phyloP scores from a whole-genome alignment of 177 flowering plant genomes.

The Telopea speciosissima region DNA sequence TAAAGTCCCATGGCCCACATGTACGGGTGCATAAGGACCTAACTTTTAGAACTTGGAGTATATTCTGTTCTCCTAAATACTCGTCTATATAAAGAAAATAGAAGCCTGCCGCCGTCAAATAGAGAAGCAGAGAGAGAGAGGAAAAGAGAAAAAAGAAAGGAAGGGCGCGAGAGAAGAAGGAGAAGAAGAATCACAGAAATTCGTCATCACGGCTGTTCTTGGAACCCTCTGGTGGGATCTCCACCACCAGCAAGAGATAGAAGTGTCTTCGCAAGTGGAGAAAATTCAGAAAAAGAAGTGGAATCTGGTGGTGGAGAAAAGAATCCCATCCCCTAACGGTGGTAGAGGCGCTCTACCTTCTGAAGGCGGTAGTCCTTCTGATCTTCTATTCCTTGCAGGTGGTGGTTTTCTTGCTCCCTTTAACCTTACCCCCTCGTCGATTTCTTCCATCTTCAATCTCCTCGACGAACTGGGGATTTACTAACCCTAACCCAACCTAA shows the following conservation, averaged over 20 bases:
- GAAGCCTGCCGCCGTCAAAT: background rate
- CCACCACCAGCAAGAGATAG: constrained; percentile 10
- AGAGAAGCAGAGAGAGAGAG: background rate
- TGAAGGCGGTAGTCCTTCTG: constrained; percentile 59
- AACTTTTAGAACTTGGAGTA: no score
- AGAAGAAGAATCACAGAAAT: constrained; percentile 1
- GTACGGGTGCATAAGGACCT: no score
- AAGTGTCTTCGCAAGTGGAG: constrained; percentile 2
- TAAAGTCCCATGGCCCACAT: no score
- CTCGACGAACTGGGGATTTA: background rate
- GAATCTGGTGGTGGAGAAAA: constrained; percentile 8
- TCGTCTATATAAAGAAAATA: no score
- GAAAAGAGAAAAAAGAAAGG: background rate
- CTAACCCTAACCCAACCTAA: background rate
- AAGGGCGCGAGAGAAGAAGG: background rate
- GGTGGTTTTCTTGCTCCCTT: constrained; percentile 25
- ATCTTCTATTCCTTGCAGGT: constrained; percentile 58
- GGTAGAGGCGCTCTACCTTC: constrained; percentile 63
- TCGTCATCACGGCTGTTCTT: constrained; percentile 25
- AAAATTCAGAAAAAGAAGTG: background rate
- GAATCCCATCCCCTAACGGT: constrained; percentile 51
- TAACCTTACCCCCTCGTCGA: background rate
- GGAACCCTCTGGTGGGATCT: constrained; percentile 21
- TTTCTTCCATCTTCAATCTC: constrained; percentile 1
- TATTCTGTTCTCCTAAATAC: no score